Percentiles rank a stretch among this genome's conserved stretches.
These are phyloP conservation scores for Bretschneidera sinensis DNA, from an alignment of 345 rosid species.

Conservation along the genomic window DNA sequence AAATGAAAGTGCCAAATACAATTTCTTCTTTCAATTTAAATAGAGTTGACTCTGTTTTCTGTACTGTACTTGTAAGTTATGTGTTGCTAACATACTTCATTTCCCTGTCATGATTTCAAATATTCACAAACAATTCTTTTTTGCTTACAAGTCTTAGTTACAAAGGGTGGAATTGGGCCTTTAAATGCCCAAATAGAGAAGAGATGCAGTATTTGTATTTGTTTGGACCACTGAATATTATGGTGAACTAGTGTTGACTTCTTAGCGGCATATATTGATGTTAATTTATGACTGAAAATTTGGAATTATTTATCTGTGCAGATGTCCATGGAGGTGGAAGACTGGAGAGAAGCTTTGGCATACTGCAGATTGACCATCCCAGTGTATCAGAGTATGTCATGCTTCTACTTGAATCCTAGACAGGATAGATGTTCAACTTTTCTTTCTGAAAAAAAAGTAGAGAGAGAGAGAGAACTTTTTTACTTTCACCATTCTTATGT, in stretches of 20 bases:
- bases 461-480: no score
- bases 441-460: neutral
- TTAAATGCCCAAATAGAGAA: no score
- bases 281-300: no score
- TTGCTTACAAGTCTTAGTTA: no score
- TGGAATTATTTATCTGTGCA: conserved; percentile 27
- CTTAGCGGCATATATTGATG: neutral
- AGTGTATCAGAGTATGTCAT: conserved; percentile 69
- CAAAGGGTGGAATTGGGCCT: no score
- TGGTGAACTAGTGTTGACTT: conserved; percentile 3
- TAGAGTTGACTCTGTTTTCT: no score
- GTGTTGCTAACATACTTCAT: no score
- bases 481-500: neutral
- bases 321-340: conserved; percentile 76
- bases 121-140: no score
- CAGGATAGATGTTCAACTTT: neutral
- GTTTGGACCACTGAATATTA: neutral
- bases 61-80: no score
- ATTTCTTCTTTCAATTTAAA: no score
- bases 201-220: neutral
- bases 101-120: neutral
- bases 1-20: no score
- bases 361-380: conserved; percentile 76
- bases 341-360: conserved; percentile 65
- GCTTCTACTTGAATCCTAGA: conserved; percentile 18